phyloP scores from a whole-genome alignment of 176 grass and related monocot genomes.

The Hsuehochloa calcarea region DNA sequence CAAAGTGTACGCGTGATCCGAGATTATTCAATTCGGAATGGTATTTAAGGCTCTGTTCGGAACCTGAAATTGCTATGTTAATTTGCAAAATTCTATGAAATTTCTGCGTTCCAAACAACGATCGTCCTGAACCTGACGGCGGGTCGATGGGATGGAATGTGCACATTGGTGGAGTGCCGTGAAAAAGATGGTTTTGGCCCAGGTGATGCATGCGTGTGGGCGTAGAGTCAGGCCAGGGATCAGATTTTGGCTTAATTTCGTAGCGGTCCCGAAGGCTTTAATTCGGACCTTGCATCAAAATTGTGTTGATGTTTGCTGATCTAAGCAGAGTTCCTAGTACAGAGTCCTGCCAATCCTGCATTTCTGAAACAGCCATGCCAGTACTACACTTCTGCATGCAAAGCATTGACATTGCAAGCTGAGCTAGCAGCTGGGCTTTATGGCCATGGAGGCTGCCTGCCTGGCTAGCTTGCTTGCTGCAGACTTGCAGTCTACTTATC shows the following conservation, averaged over 20 bases:
- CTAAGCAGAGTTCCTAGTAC: neutral
- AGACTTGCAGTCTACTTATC: neutral
- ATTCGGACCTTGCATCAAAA: constrained; percentile 45
- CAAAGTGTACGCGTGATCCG: no score
- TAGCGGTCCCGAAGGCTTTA: constrained; percentile 38
- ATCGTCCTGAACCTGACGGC: no score
- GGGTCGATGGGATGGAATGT: no score
- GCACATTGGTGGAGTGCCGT: neutral
- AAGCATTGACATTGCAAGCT: constrained; percentile 29
- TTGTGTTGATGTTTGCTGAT: constrained; percentile 34
- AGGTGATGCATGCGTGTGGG: neutral
- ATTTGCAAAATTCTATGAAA: no score
- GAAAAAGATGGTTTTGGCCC: neutral
- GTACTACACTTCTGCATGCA: neutral
- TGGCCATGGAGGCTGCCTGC: neutral
- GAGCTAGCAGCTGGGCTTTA: neutral
- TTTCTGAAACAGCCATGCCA: neutral
- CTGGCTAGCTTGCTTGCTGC: neutral
- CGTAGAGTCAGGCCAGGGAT: constrained; percentile 7
- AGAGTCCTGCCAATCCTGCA: neutral
- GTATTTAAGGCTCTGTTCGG: no score
- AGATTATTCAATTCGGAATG: no score
- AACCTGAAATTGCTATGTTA: no score
- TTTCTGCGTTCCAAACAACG: no score
- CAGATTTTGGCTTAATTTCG: constrained; percentile 39